Percentiles rank a stretch among this genome's conserved stretches.
Conservation (phyloP, 306 rosid species). For the Astragalus membranaceus region DNA sequence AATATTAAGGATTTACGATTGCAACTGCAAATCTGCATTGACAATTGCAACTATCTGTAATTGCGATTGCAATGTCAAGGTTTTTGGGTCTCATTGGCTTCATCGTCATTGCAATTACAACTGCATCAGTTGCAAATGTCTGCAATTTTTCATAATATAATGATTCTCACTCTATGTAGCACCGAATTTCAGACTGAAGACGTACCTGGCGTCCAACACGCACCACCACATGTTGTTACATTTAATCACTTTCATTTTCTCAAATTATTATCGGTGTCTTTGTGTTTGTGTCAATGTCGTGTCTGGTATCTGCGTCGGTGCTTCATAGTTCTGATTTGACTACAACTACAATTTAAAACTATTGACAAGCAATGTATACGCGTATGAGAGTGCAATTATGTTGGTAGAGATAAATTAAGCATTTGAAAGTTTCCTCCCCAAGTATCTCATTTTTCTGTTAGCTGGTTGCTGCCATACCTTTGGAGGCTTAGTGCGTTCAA, state of each 20-base stretch:
- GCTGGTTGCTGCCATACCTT: background rate
- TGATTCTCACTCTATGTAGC: no score
- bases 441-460: background rate
- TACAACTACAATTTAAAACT: background rate
- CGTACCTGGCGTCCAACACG: no score
- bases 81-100: background rate
- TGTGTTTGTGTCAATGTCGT: no score
- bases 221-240: no score
- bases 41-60: background rate
- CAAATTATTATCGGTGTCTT: no score
- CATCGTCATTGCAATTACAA: background rate
- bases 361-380: background rate
- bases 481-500: background rate
- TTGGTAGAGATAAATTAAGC: background rate
- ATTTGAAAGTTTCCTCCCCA: background rate
- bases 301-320: no score
- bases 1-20: no score
- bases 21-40: no score
- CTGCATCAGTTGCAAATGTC: background rate
- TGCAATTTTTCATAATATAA: background rate
- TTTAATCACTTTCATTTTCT: no score
- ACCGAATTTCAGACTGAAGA: no score
- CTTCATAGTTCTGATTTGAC: no score
- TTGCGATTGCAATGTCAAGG: background rate
- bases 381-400: background rate